Conservation (phyloP, 2,329 filamentous ascomycete species). For the Cercospora janseana region DNA sequence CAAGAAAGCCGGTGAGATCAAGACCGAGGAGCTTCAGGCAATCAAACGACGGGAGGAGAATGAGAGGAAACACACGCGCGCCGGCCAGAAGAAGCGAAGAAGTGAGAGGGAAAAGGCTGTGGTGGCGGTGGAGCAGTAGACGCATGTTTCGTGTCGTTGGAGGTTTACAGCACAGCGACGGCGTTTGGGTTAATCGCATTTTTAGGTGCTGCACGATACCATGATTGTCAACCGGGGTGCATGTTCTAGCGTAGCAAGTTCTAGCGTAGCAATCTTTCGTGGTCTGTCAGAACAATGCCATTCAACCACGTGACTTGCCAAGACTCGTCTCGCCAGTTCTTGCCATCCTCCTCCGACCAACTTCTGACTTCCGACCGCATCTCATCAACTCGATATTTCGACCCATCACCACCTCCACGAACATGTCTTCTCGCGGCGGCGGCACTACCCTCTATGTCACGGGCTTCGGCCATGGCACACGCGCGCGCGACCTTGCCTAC, state of each 20-base stretch:
- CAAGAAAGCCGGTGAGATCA: conserved; percentile 96
- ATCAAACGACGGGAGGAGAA: conserved; percentile 94
- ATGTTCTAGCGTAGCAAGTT: conserved; percentile 1
- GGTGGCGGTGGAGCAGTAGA: conserved; percentile 62
- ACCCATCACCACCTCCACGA: conserved; percentile 15
- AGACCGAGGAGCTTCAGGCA: conserved; percentile 79
- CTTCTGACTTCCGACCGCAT: conserved; percentile 3
- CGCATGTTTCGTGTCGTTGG: background rate
- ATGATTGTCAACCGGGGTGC: too few species aligned
- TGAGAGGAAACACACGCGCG: conserved; percentile 84
- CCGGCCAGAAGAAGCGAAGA: conserved; percentile 69
- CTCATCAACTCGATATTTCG: background rate
- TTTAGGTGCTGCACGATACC: conserved; percentile 10
- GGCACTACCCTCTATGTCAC: conserved; percentile 96
- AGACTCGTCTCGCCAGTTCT: background rate
- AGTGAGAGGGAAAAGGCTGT: conserved; percentile 93
- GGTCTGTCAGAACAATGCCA: background rate
- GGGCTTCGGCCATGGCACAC: conserved; percentile 97
- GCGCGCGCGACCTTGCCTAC: conserved; percentile 98
- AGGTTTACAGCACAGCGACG: conserved; percentile 17
- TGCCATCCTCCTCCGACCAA: background rate
- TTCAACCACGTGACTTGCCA: background rate
- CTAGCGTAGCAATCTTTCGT: background rate
- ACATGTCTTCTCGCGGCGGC: conserved; percentile 86
- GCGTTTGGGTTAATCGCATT: conserved; percentile 15